Conservation (phyloP, 371 early-diverging fungal species). For the Polyrhizophydium stewartii region DNA sequence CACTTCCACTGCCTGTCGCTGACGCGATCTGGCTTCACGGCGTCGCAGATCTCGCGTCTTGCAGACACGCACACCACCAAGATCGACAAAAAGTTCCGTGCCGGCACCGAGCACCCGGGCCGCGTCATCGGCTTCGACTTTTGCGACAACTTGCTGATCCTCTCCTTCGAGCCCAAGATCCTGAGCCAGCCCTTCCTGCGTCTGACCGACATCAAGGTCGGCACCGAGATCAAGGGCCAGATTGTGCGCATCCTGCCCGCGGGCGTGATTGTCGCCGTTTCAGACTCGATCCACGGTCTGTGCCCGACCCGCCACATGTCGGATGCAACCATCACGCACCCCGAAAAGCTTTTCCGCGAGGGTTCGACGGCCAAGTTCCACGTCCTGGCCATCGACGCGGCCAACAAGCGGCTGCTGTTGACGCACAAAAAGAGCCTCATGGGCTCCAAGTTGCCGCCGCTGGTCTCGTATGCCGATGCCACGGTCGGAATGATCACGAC, state of each 20-base stretch:
- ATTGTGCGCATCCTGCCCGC: constrained; percentile 44
- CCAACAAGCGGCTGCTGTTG: constrained; percentile 53
- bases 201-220: constrained; percentile 64
- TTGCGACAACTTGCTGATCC: constrained; percentile 64
- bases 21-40: no score
- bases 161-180: constrained; percentile 68
- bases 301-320: constrained; percentile 70
- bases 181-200: constrained; percentile 66
- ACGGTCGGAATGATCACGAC: constrained; percentile 56
- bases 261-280: constrained; percentile 64
- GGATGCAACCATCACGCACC: constrained; percentile 67
- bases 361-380: constrained; percentile 60
- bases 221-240: constrained; percentile 57
- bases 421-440: constrained; percentile 81
- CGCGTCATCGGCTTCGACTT: constrained; percentile 76
- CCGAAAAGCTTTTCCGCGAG: constrained; percentile 72
- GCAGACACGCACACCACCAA: constrained; percentile 59
- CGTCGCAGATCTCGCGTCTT: constrained; percentile 58
- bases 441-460: constrained; percentile 60
- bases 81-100: constrained; percentile 53
- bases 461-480: constrained; percentile 54
- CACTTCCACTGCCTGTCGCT: no score
- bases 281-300: constrained; percentile 62
- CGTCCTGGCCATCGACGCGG: constrained; percentile 59
- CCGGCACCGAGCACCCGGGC: constrained; percentile 67